Conservation (phyloP, 352 stramenopile species). For the Globisporangium camurandrum region DNA sequence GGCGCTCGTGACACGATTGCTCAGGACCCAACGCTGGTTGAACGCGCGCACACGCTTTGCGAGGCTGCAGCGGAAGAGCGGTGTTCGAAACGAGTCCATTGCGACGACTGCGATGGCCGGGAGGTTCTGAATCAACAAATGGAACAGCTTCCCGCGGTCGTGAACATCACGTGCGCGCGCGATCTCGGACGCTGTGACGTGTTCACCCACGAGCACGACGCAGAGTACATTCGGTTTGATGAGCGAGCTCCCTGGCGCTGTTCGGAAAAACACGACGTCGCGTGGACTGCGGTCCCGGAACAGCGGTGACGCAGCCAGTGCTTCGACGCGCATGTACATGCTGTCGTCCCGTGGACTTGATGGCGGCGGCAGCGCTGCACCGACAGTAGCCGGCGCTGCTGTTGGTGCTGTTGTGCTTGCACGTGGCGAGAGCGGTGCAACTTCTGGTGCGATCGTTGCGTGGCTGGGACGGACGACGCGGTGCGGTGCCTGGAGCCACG, state of each 20-base stretch:
- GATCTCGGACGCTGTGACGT: slow-evolving; percentile 43
- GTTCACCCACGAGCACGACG: slow-evolving; percentile 52
- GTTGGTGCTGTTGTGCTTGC: neutral
- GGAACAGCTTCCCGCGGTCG: slow-evolving; percentile 58
- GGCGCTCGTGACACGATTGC: slow-evolving; percentile 30
- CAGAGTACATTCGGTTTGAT: slow-evolving; percentile 52
- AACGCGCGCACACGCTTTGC: slow-evolving; percentile 35
- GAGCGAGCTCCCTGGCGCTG: slow-evolving; percentile 46
- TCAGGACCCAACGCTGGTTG: slow-evolving; percentile 59
- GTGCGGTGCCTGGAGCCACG: neutral
- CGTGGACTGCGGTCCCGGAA: slow-evolving; percentile 46
- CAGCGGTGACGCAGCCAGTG: slow-evolving; percentile 34
- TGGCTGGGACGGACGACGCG: neutral
- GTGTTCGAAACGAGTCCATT: slow-evolving; percentile 66
- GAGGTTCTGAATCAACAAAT: slow-evolving; percentile 68
- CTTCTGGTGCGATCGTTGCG: slow-evolving; percentile 6
- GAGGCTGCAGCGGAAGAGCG: slow-evolving; percentile 64
- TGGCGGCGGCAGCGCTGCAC: too few species aligned
- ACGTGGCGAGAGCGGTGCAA: too few species aligned
- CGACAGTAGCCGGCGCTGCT: slow-evolving; percentile 1
- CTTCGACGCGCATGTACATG: slow-evolving; percentile 44
- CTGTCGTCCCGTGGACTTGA: too few species aligned
- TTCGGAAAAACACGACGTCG: slow-evolving; percentile 66
- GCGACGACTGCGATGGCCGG: slow-evolving; percentile 45
- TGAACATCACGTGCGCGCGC: slow-evolving; percentile 42